Evolutionary conservation across 345 rosid species (phyloP).

Genomic region (Syzygium aqueum): DNA sequence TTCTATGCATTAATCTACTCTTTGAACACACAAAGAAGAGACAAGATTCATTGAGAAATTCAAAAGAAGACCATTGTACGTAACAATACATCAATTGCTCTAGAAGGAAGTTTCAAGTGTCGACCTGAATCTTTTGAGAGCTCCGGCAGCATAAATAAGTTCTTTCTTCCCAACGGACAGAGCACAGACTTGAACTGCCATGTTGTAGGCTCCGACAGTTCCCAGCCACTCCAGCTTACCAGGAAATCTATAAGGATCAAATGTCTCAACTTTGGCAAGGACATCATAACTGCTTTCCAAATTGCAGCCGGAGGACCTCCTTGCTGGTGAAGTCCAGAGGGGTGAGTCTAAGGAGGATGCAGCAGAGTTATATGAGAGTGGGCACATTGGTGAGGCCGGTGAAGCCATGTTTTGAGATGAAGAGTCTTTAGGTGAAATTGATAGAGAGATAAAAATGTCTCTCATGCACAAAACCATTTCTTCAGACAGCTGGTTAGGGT

Average conservation of each 20-base stretch:
- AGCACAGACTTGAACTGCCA: constrained; percentile 48
- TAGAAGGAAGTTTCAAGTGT: not conserved
- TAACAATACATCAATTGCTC: not conserved
- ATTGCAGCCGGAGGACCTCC: constrained; percentile 9
- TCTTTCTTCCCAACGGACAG: constrained; percentile 58
- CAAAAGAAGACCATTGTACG: not conserved
- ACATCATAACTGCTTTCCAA: constrained; percentile 10
- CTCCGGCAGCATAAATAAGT: constrained; percentile 51
- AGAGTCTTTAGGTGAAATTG: constrained; percentile 35
- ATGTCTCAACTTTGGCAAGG: constrained; percentile 4
- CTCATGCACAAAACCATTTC: constrained; percentile 64
- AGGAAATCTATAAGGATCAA: constrained; percentile 39
- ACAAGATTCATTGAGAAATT: not conserved
- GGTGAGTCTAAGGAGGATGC: constrained; percentile 34
- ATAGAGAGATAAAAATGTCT: constrained; percentile 48
- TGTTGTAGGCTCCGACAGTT: constrained; percentile 31
- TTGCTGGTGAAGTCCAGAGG: constrained; percentile 11
- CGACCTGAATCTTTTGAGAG: constrained; percentile 27
- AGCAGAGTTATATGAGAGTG: constrained; percentile 25
- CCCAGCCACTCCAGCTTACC: constrained; percentile 32
- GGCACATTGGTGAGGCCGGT: constrained; percentile 32
- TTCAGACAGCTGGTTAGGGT: constrained; percentile 51
- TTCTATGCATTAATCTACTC: not conserved
- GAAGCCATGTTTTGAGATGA: constrained; percentile 20
- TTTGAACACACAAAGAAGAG: not conserved